Base-by-base conservation (phyloP, 2,329 filamentous ascomycete species). In the Cytospora leucostoma region DNA sequence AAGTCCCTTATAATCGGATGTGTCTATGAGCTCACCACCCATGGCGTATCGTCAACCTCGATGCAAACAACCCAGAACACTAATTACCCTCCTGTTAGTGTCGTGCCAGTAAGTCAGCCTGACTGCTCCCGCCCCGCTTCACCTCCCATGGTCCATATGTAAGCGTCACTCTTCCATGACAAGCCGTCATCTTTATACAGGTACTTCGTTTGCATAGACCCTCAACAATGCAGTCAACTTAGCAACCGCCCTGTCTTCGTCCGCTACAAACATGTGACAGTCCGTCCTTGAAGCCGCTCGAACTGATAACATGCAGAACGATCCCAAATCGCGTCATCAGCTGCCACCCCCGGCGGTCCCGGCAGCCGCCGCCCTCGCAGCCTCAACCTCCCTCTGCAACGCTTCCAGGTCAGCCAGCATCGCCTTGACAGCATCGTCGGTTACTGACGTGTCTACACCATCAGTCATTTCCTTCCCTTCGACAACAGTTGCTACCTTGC, bases 361-460 rank as follows among this genome's bases (percentile, higher is more conserved):
- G 40, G 72, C 73, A 53, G 75, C 76, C 67, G 75, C 76, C 8
- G 76, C 80, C 69, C 84, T 78, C 52, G 89, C 71, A 4, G 85
- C 89, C 75, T 94, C 90, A 47, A 94, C 90, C 71, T 94, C 91
- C 71, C 84, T 83, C 75, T 92, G 90, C 66, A 94, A 75, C 27
- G 87, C 86, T 54, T 85, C 84, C 61, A 94, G 75, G 72, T 93
- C 89, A 1, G 89, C 89, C 68, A 94, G 74, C 64, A 93, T 91
- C 70, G 90, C 84, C 50, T 75, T 74, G 1, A 78, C 76, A 59
- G 77, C 75, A 11, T 77, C 65, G 19, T 69, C 63, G 37, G 44
- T 49, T 8, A 21, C 50, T 17, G 77, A 67, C 62, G 78, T 72
- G 71, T 79, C 71, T 68, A 75, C 72, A 33, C 53, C 69, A 35